Evolutionary conservation across 192 early-diverging fungal genomes (phyloP).

Genomic region (Radiomyces spectabilis): DNA sequence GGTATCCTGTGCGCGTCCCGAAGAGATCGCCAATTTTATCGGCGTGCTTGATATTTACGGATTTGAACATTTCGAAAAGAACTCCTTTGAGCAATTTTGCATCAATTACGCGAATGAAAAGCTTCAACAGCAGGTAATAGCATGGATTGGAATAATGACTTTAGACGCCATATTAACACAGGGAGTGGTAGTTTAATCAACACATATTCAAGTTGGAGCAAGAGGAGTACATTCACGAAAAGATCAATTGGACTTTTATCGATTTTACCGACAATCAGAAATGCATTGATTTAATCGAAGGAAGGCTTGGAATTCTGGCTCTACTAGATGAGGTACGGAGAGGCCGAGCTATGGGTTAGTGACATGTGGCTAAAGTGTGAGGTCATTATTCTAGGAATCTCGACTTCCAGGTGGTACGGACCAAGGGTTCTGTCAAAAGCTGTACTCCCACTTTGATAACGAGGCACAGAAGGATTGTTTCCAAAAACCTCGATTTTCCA

Average conservation of each 20-base stretch:
- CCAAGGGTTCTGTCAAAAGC: constrained; percentile 74
- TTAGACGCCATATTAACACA: too few relatives aligned
- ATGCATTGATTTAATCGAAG: constrained; percentile 98
- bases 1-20: constrained; percentile 51
- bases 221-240: constrained; percentile 94
- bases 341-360: too few relatives aligned
- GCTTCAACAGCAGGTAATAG: constrained; percentile 73
- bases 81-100: constrained; percentile 99
- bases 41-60: constrained; percentile 99
- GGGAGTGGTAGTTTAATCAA: constrained; percentile 86
- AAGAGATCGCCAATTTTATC: constrained; percentile 64
- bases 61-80: constrained; percentile 99
- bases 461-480: constrained; percentile 66
- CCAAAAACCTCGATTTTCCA: constrained; percentile 86
- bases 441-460: constrained; percentile 76
- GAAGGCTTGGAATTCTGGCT: constrained; percentile 85
- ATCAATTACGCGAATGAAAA: constrained; percentile 98
- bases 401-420: constrained; percentile 84
- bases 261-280: constrained; percentile 99
- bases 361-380: too few relatives aligned
- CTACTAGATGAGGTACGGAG: constrained; percentile 96
- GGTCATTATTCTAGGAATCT: constrained; percentile 40
- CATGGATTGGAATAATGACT: not conserved
- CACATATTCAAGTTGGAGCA: constrained; percentile 99
- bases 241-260: constrained; percentile 97